Evolutionary conservation across 2,329 filamentous ascomycete species (phyloP), one percentile per base, ranked within the genome.

Genomic region (Ceratocystis harringtonii): DNA sequence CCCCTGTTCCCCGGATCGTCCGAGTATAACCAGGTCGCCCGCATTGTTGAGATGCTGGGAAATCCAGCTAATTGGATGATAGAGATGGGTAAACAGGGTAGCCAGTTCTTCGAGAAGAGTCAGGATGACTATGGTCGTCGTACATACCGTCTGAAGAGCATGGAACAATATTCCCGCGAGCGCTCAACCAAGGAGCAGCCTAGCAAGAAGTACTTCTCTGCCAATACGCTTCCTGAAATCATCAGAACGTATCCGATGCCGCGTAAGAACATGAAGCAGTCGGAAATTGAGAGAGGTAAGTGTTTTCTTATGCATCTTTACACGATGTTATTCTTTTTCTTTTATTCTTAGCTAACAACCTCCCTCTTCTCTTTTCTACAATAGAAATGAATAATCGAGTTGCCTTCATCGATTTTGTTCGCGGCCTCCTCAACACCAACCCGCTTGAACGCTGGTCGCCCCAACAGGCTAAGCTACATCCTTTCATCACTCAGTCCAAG

Each of bases 171-270:
- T 75, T 92, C 94, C 17, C 82, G 92, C 66, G 94, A 99, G 74
- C 94, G 96, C 73, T 89, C 89, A 67, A 94, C 91, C 44, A 99
- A 99, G 75, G 94, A 99, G 75, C 94, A 97, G 75, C 94, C 94
- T 25, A 99, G 94, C 83, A 99, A 99, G 80, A 97, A 97, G 77
- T 99, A 99, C 75, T 99, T 99, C 78, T 89, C 92, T 71, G 91
- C 92, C 44, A 96, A 85, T 50, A 95, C 91, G 1, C 78, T 99
- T 64, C 92, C 92, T 3, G 94, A 99, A 70, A 99, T 99, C 69
- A 97, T 99, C 77, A 90, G 95, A 74, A 91, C 89, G 65, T 99
- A 99, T 73, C 89, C 94, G 5, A 96, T 99, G 92, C 94, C 94
- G 61, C 83, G 94, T 72, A 99, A 99, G 78, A 96, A 96, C 72